Conservation (phyloP, 345 rosid species). For the Arabidopsis arenosa region DNA sequence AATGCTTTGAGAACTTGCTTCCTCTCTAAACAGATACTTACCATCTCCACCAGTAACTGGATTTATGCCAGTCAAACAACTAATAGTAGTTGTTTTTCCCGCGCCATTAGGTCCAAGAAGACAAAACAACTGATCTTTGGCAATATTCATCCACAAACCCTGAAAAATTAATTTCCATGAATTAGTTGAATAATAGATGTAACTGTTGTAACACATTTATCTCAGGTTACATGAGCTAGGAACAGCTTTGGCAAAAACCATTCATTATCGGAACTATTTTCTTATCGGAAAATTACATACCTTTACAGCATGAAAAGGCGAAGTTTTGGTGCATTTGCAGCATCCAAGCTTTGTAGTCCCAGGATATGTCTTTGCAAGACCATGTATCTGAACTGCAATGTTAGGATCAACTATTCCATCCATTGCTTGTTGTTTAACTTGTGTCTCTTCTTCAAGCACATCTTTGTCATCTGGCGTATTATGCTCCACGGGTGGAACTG, state of each 20-base stretch:
- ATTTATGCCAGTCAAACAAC: constrained; percentile 82
- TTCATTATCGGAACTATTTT: not conserved
- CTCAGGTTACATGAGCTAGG: too few relatives aligned
- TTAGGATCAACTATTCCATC: constrained; percentile 55
- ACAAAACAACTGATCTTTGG: constrained; percentile 87
- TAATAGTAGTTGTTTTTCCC: constrained; percentile 88
- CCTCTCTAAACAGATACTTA: constrained; percentile 35
- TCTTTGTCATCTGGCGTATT: constrained; percentile 72
- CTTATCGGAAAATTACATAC: constrained; percentile 21
- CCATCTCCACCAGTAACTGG: constrained; percentile 86
- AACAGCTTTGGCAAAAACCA: not conserved
- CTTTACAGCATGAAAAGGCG: constrained; percentile 82
- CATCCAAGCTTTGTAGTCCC: constrained; percentile 63
- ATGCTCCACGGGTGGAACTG: constrained; percentile 61
- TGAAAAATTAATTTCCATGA: too few relatives aligned
- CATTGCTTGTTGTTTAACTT: constrained; percentile 57
- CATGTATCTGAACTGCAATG: constrained; percentile 81
- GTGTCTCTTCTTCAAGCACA: constrained; percentile 80
- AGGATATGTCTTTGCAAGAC: constrained; percentile 77
- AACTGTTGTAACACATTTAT: not conserved
- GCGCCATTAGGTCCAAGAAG: constrained; percentile 97
- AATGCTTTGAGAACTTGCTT: not conserved
- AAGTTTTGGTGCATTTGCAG: constrained; percentile 73
- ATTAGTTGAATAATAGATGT: too few relatives aligned
- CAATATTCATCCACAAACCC: constrained; percentile 79